Percentiles rank a stretch among this genome's conserved stretches.
Conservation (phyloP, 176 grass and related monocot species). For the Lolium multiflorum region DNA sequence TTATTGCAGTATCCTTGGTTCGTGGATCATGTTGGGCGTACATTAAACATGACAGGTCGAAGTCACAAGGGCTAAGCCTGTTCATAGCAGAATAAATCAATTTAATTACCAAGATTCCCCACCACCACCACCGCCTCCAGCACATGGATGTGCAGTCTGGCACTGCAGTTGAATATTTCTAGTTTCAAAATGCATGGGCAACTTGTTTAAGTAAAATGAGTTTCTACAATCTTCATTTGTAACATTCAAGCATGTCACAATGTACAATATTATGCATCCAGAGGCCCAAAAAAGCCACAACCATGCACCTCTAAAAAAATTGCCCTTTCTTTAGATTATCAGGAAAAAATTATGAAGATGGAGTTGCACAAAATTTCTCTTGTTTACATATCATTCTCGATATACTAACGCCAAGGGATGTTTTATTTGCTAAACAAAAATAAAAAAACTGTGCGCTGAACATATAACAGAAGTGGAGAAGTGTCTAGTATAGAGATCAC, state of each 20-base stretch:
- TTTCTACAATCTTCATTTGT: background rate
- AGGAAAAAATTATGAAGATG: background rate
- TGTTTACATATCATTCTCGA: background rate
- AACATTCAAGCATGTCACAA: background rate
- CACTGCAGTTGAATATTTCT: background rate
- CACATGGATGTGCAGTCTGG: background rate
- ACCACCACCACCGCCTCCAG: background rate
- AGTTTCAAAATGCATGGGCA: background rate
- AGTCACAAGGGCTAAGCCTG: background rate
- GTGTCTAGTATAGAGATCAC: background rate
- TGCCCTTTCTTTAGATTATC: no score
- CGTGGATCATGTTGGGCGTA: background rate
- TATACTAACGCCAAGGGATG: background rate
- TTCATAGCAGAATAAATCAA: background rate
- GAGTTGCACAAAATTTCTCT: background rate
- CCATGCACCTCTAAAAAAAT: background rate
- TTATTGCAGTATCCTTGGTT: background rate
- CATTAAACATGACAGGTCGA: background rate
- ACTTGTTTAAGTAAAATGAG: background rate
- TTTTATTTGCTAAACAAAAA: background rate
- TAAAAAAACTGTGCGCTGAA: background rate
- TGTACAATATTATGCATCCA: slow-evolving; percentile 9
- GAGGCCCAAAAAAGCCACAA: background rate
- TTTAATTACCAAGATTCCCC: background rate
- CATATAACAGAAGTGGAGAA: no score